phyloP scores from a whole-genome alignment of 371 early-diverging fungal species.

The Lichtheimia corymbifera region DNA sequence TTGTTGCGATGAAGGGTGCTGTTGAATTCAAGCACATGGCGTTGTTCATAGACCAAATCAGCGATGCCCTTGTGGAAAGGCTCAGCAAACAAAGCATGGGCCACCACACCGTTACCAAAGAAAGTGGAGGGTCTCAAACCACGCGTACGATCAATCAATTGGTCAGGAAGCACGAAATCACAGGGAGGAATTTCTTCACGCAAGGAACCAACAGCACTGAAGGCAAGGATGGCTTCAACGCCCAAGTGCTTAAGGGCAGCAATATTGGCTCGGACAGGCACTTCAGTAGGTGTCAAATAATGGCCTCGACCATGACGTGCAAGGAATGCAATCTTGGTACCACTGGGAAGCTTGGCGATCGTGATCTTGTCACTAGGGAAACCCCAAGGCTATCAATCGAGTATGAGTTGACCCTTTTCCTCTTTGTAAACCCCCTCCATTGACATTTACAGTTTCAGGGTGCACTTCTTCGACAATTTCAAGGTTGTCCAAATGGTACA shows the following conservation, averaged over 20 bases:
- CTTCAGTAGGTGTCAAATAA: conserved; percentile 85
- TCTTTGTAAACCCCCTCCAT: neutral
- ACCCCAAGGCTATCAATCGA: conserved; percentile 83
- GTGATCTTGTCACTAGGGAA: conserved; percentile 77
- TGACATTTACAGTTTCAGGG: conserved; percentile 74
- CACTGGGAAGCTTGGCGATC: conserved; percentile 71
- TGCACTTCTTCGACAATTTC: conserved; percentile 81
- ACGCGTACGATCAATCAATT: conserved; percentile 96
- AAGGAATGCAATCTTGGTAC: conserved; percentile 91
- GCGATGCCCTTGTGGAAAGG: conserved; percentile 87
- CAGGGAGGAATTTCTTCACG: conserved; percentile 91
- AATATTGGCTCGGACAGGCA: conserved; percentile 95
- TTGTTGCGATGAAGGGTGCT: conserved; percentile 73
- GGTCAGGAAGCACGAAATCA: conserved; percentile 93
- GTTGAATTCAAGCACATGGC: conserved; percentile 43
- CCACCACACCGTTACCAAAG: conserved; percentile 92
- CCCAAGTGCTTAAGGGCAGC: conserved; percentile 95
- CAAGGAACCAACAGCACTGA: conserved; percentile 92
- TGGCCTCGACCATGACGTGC: conserved; percentile 96
- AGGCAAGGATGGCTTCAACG: conserved; percentile 90
- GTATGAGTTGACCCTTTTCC: conserved; percentile 1
- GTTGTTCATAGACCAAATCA: conserved; percentile 66
- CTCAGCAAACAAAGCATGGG: conserved; percentile 91
- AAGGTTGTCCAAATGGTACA: conserved; percentile 90
- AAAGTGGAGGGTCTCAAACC: conserved; percentile 83